Evolutionary conservation across 2,329 filamentous ascomycete species (phyloP).

Genomic region (Aspergillus sp.): DNA sequence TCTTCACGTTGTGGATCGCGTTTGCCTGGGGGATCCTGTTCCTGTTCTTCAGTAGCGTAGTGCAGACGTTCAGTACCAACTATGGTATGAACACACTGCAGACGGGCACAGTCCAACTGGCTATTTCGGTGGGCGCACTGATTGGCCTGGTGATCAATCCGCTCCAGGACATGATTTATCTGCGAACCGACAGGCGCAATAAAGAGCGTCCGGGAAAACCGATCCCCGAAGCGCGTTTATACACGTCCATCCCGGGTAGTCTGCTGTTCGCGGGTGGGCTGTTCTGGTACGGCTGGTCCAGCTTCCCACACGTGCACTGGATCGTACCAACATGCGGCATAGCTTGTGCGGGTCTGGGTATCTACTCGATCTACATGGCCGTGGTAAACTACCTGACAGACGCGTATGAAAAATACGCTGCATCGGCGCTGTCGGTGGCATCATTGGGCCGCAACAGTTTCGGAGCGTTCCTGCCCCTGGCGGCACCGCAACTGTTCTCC

Average conservation of each 20-base stretch:
- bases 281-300: slow-evolving; percentile 32
- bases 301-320: slow-evolving; percentile 21
- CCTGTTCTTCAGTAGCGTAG: slow-evolving; percentile 35
- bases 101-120: slow-evolving; percentile 35
- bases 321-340: slow-evolving; percentile 27
- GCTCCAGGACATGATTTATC: slow-evolving; percentile 27
- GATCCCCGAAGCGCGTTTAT: slow-evolving; percentile 38
- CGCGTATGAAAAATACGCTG: slow-evolving; percentile 42
- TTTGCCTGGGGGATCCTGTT: slow-evolving; percentile 40
- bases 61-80: slow-evolving; percentile 32
- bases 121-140: slow-evolving; percentile 35
- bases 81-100: slow-evolving; percentile 29
- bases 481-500: slow-evolving; percentile 33
- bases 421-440: slow-evolving; percentile 40
- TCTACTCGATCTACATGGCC: slow-evolving; percentile 40
- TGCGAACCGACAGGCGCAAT: slow-evolving; percentile 18
- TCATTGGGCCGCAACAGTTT: slow-evolving; percentile 39
- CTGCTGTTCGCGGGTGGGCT: slow-evolving; percentile 27
- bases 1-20: slow-evolving; percentile 38
- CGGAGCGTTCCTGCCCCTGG: slow-evolving; percentile 41
- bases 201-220: slow-evolving; percentile 30
- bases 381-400: slow-evolving; percentile 44
- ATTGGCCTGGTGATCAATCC: slow-evolving; percentile 36
- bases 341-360: slow-evolving; percentile 33
- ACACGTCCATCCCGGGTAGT: slow-evolving; percentile 35